A percentile compares a stretch with the other conserved stretches of the same genome.
phyloP scores from a whole-genome alignment of 306 rosid species.

The Cicer bijugum region DNA sequence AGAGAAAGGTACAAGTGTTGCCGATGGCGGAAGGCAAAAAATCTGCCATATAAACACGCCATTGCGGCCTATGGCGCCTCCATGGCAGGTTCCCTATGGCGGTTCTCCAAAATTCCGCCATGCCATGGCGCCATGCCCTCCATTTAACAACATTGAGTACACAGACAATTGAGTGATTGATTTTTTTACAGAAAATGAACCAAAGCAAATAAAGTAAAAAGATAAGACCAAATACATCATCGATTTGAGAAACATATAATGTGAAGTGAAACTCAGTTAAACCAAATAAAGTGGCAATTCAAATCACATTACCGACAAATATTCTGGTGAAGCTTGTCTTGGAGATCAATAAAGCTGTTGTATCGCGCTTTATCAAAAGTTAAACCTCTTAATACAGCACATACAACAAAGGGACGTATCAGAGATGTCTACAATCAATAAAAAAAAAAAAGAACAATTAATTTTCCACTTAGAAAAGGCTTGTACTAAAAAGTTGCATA shows the following conservation, averaged over 20 bases:
- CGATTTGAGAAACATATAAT: conserved; percentile 19
- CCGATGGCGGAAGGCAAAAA: too few species aligned
- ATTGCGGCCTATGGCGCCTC: too few species aligned
- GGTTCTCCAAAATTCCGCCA: too few species aligned
- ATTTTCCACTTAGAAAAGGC: conserved; percentile 29
- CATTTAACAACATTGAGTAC: too few species aligned
- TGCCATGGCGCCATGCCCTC: too few species aligned
- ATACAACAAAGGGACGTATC: conserved; percentile 77
- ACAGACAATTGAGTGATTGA: neutral
- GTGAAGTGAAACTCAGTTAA: conserved; percentile 13
- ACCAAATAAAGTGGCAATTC: conserved; percentile 5
- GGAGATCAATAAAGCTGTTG: conserved; percentile 93
- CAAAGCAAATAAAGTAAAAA: neutral
- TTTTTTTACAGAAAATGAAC: neutral
- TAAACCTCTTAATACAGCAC: conserved; percentile 85
- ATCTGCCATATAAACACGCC: too few species aligned
- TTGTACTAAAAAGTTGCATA: neutral
- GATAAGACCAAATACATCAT: neutral
- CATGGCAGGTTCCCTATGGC: too few species aligned
- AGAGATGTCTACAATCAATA: conserved; percentile 66
- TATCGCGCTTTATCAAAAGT: conserved; percentile 74
- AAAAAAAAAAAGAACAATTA: conserved; percentile 12
- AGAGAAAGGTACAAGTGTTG: neutral
- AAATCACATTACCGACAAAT: conserved; percentile 78
- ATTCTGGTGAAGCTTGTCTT: conserved; percentile 96